Evolutionary conservation across 345 rosid species (phyloP), one percentile per base, ranked within the genome.

Genomic region (Heritiera littoralis): DNA sequence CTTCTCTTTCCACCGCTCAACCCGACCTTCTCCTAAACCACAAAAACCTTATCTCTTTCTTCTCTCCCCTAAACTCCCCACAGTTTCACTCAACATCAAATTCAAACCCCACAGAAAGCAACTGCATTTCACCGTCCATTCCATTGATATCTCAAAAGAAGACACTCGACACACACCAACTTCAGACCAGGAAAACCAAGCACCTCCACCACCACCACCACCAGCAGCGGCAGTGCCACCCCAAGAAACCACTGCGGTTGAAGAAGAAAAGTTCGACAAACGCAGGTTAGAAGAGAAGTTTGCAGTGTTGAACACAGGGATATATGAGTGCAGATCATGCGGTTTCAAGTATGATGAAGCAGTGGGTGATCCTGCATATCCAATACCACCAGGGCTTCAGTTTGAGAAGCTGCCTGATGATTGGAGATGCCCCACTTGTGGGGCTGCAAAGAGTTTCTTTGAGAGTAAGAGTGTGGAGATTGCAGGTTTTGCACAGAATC

Each of bases 401-500:
- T 96, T 89, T 80, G 91, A 89, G 28, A 86, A 90, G 85, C 49
- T 96, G 82, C 97, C 98, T 20, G 95, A 84, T 18, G 99, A 92
- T 67, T 94, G 99, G 97, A 86, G 98, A 84, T 96, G 98, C 54
- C 91, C 98, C 1, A 96, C 98, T 41, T 92, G 99, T 78, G 99
- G 99, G 12, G 99, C 97, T 28, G 90, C 97, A 6, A 77, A 91
- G 89, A 89, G 86, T 74, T 94, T 92, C 85, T 94, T 96, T 54
- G 89, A 85, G 86, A 94, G 98, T 70, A 92, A 92, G 87, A 90
- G 97, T 81, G 97, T 96, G 66, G 99, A 96, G 85, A 96, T 96
- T 80, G 98, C 99, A 12, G 99, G 97, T 35, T 96, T 96, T 83
- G 99, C 98, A 10, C 89, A 94, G 95, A 96, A 96, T 77, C 99